Base-by-base conservation (phyloP, 768 basidiomycete genomes). In the Pleurotus djamor region DNA sequence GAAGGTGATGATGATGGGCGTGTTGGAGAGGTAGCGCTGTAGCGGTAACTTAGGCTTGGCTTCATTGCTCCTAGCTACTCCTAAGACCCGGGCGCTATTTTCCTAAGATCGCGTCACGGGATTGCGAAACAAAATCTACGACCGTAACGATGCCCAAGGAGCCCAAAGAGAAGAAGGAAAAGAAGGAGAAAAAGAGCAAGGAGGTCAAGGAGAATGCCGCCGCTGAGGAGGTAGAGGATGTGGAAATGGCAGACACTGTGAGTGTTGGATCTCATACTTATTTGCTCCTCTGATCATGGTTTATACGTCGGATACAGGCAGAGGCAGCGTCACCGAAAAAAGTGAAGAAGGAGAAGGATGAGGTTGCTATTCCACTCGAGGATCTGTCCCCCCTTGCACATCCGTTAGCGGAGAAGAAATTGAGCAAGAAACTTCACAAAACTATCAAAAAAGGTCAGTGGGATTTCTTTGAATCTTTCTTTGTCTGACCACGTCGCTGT, bases 341-440 rank as follows among this genome's bases (percentile, higher is more conserved):
- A 71, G 66, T 70, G 32, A 88, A 83, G 70, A 86, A 83, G 63
- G 84, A 83, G 60, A 88, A 81, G 70, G 84, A 83, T 14, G 88
- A 88, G 59, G 76, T 89, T 57, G 71, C 79, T 14, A 85, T 94
- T 44, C 81, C 89, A 2, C 61, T 88, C 1, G 92, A 91, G 64
- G 92, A 95, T 63, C 82, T 98, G 37, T 93, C 94, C 4, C 94
- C 96, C n/a, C 85, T 99, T 57, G 97, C 97, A 5, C 87, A 88
- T 64, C 97, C 97, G 5, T 79, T 99, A 38, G 97, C 97, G 17
- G 87, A 89, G 72, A 92, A 88, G 79, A 99, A 98, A 76, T 82
- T 98, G 33, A 75, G 89, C 44, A 98, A 97, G 76, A 98, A 95
- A 74, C 76, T 98, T 36, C 89, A 98, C 79, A 96, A 95, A 74